Conservation (phyloP, 2,329 filamentous ascomycete species). For the Fusarium nematophilum region DNA sequence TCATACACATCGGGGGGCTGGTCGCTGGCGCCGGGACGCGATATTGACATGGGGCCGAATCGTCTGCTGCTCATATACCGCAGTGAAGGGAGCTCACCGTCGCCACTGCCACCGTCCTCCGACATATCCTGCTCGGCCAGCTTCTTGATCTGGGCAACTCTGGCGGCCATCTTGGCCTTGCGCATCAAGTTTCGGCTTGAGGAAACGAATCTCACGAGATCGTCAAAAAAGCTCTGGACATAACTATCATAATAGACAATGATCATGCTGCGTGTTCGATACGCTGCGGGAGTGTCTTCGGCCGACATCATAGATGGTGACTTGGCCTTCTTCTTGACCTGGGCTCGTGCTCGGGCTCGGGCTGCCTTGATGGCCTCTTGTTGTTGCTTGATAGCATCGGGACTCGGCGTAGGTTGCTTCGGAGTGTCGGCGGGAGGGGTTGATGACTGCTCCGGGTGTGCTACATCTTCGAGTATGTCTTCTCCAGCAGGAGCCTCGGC, state of each 20-base stretch:
- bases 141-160: constrained; percentile 73
- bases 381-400: constrained; percentile 50
- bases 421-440: constrained; percentile 44
- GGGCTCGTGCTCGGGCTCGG: constrained; percentile 54
- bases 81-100: constrained; percentile 53
- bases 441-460: constrained; percentile 21
- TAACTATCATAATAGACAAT: constrained; percentile 94
- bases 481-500: constrained; percentile 27
- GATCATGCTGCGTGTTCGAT: constrained; percentile 79
- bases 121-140: constrained; percentile 69
- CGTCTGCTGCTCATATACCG: constrained; percentile 54
- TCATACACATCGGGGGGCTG: constrained; percentile 70
- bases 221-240: constrained; percentile 84
- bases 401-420: constrained; percentile 36
- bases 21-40: constrained; percentile 40
- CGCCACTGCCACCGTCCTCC: constrained; percentile 58
- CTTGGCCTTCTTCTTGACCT: constrained; percentile 62
- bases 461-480: constrained; percentile 34
- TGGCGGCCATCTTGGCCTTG: constrained; percentile 86
- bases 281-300: constrained; percentile 63
- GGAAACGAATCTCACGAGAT: constrained; percentile 84
- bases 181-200: constrained; percentile 84
- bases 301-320: constrained; percentile 64
- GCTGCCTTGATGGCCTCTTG: constrained; percentile 59
- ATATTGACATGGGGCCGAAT: constrained; percentile 46